Percentiles rank a stretch among this genome's conserved stretches.
Conservation (phyloP, 768 basidiomycete species). For the Lentinula lateritia region DNA sequence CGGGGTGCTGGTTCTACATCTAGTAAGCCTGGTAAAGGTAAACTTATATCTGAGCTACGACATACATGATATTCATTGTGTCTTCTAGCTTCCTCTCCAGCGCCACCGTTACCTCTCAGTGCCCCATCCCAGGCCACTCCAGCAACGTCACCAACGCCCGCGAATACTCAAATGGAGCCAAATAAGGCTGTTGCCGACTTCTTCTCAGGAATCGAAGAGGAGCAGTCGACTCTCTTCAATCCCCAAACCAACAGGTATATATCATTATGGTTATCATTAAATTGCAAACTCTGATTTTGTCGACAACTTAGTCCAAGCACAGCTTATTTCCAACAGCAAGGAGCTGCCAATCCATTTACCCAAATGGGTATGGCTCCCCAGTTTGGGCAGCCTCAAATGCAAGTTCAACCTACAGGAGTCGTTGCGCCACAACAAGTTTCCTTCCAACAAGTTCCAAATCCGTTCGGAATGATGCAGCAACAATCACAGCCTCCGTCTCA, state of each 20-base stretch:
- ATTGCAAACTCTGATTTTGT: background rate
- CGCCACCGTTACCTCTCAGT: slow-evolving; percentile 11
- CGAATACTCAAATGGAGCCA: slow-evolving; percentile 23
- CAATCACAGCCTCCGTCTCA: slow-evolving; percentile 11
- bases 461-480: slow-evolving; percentile 37
- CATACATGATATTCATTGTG: no score
- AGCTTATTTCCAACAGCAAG: slow-evolving; percentile 52
- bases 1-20: slow-evolving; percentile 13
- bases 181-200: slow-evolving; percentile 70
- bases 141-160: slow-evolving; percentile 17
- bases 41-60: background rate
- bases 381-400: slow-evolving; percentile 33
- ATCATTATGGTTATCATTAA: slow-evolving; percentile 2
- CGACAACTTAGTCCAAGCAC: slow-evolving; percentile 34
- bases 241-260: slow-evolving; percentile 54
- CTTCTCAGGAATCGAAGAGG: slow-evolving; percentile 82
- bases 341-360: slow-evolving; percentile 72
- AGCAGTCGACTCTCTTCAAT: slow-evolving; percentile 69
- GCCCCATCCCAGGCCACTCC: slow-evolving; percentile 11
- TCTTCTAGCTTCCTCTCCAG: slow-evolving; percentile 8
- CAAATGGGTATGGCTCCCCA: slow-evolving; percentile 48
- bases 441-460: slow-evolving; percentile 34
- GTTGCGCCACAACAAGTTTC: slow-evolving; percentile 42
- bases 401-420: slow-evolving; percentile 57
- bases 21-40: slow-evolving; percentile 1